Conservation (phyloP, 306 rosid species). For the Cucurbita argyrosperma region DNA sequence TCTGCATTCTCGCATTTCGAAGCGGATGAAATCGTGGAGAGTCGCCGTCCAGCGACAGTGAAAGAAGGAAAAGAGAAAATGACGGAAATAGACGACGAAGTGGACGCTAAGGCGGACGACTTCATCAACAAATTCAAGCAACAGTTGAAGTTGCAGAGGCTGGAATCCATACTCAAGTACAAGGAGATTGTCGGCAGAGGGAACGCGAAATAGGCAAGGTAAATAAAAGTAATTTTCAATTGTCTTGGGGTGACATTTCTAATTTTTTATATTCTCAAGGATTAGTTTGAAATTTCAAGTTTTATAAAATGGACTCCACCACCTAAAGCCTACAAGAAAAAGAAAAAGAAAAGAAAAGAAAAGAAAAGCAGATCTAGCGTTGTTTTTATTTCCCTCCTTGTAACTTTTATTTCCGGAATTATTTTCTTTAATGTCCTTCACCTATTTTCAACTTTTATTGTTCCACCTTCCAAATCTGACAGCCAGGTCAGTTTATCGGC, state of each 20-base stretch:
- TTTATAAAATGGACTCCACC: not conserved
- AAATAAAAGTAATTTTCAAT: not conserved
- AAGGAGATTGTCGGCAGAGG: constrained; percentile 38
- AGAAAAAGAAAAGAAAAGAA: not conserved
- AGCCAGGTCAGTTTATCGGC: not conserved
- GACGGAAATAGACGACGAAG: constrained; percentile 32
- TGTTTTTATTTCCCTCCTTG: not conserved
- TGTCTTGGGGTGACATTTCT: not conserved
- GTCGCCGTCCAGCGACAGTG: constrained; percentile 49
- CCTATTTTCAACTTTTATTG: not conserved
- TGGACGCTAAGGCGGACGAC: constrained; percentile 71
- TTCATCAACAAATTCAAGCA: constrained; percentile 81
- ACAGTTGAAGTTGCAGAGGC: constrained; percentile 68
- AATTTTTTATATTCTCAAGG: constrained; percentile 3
- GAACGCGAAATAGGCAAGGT: constrained; percentile 9
- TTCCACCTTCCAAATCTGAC: not conserved
- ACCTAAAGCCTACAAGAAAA: not conserved
- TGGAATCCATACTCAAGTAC: constrained; percentile 48
- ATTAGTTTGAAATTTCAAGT: constrained; percentile 1
- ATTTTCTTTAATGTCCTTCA: not conserved
- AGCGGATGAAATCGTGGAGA: constrained; percentile 51
- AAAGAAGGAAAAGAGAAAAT: constrained; percentile 24
- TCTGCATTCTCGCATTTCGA: constrained; percentile 46
- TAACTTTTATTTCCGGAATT: not conserved
- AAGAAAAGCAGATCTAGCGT: not conserved